phyloP scores from a whole-genome alignment of 2,329 filamentous ascomycete genomes.

The Xylariaceae sp. region DNA sequence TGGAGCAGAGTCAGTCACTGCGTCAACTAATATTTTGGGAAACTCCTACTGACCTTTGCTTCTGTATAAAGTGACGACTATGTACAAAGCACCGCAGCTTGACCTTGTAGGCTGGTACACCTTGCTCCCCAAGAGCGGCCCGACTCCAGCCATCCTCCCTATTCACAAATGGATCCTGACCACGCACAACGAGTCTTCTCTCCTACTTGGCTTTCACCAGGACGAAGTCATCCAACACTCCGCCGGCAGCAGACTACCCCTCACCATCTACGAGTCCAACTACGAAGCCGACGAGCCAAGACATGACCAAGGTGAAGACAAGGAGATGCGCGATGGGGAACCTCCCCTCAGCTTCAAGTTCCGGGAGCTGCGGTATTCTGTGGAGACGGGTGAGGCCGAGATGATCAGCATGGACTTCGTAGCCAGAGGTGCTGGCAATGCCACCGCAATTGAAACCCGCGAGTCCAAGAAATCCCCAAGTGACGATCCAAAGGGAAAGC shows the following conservation, averaged over 20 bases:
- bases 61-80: constrained; percentile 67
- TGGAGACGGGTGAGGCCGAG: constrained; percentile 93
- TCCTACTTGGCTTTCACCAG: constrained; percentile 85
- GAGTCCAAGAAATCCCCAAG: constrained; percentile 43
- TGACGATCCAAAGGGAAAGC: constrained; percentile 52
- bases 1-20: constrained; percentile 67
- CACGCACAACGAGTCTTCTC: constrained; percentile 77
- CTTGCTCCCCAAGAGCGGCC: constrained; percentile 69
- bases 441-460: constrained; percentile 53
- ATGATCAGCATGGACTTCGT: constrained; percentile 98
- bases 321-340: constrained; percentile 68
- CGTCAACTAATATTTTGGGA: background rate
- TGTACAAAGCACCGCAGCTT: constrained; percentile 79
- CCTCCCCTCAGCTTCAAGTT: constrained; percentile 66
- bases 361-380: constrained; percentile 76
- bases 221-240: constrained; percentile 51
- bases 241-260: constrained; percentile 76
- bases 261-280: constrained; percentile 87
- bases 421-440: constrained; percentile 78
- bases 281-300: constrained; percentile 66
- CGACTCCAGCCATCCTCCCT: constrained; percentile 64
- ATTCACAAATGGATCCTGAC: constrained; percentile 77
- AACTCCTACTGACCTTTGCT: constrained; percentile 2
- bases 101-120: constrained; percentile 94
- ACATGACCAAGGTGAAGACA: constrained; percentile 57